phyloP scores from a whole-genome alignment of 2,329 filamentous ascomycete genomes.

The Chaetomium globosum region DNA sequence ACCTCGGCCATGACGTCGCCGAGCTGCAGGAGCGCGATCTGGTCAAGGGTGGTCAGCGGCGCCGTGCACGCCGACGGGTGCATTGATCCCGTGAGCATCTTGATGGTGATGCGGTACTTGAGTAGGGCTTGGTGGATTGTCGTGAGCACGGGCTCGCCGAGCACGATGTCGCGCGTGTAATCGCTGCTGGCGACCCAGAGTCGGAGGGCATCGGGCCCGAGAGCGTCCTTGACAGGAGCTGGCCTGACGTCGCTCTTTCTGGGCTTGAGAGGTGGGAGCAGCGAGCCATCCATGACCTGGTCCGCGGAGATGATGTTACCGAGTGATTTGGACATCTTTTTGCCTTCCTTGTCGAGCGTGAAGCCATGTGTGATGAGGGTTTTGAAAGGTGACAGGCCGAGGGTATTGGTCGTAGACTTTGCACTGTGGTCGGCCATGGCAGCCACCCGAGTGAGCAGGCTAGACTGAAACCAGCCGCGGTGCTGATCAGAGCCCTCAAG shows the following conservation, averaged over 20 bases:
- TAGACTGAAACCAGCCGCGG: slow-evolving; percentile 98
- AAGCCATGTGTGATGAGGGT: slow-evolving; percentile 95
- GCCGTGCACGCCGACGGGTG: slow-evolving; percentile 55
- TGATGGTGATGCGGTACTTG: slow-evolving; percentile 87
- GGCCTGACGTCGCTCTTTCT: slow-evolving; percentile 51
- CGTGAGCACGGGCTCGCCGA: slow-evolving; percentile 76
- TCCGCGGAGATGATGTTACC: slow-evolving; percentile 83
- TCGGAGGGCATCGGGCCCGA: slow-evolving; percentile 84
- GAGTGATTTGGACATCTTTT: slow-evolving; percentile 98
- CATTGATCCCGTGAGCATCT: slow-evolving; percentile 82
- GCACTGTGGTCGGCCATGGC: slow-evolving; percentile 51
- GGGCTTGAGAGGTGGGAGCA: slow-evolving; percentile 69
- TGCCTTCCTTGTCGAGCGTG: slow-evolving; percentile 83
- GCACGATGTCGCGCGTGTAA: slow-evolving; percentile 83
- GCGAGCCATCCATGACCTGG: slow-evolving; percentile 81
- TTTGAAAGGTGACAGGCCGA: slow-evolving; percentile 70
- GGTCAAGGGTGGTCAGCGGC: slow-evolving; percentile 64
- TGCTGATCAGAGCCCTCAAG: slow-evolving; percentile 96
- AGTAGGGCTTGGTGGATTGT: slow-evolving; percentile 74
- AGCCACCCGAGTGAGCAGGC: slow-evolving; percentile 82
- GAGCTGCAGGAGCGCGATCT: slow-evolving; percentile 77
- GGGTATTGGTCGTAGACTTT: slow-evolving; percentile 41
- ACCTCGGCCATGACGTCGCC: slow-evolving; percentile 66
- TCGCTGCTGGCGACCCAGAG: slow-evolving; percentile 92
- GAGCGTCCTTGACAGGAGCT: slow-evolving; percentile 60